A percentile compares a stretch with the other conserved stretches of the same genome.
phyloP scores from a whole-genome alignment of 345 rosid species.

The Cardamine chenopodiifolia region DNA sequence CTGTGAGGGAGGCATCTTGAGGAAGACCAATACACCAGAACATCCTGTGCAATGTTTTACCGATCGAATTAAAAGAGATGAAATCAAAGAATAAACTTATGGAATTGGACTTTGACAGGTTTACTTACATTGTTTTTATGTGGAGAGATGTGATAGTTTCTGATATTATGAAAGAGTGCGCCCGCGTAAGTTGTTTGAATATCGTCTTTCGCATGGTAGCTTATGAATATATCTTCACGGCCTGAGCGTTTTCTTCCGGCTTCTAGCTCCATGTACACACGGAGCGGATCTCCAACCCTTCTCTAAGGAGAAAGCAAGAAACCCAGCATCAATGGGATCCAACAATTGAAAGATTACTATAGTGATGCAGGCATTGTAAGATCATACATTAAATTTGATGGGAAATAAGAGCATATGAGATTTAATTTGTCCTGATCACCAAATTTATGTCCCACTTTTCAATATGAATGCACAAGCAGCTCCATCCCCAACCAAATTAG shows the following conservation, averaged over 20 bases:
- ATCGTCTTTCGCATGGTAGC: constrained; percentile 90
- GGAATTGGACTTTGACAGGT: neutral
- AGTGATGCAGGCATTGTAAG: neutral
- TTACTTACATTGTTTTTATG: constrained; percentile 65
- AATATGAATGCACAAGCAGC: neutral
- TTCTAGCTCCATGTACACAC: constrained; percentile 94
- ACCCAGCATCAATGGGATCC: neutral
- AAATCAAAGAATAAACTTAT: neutral
- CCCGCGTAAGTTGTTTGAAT: constrained; percentile 91
- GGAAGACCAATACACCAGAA: constrained; percentile 89
- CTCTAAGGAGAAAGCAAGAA: constrained; percentile 52
- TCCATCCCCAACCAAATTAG: neutral
- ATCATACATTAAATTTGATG: neutral
- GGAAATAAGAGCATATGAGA: neutral
- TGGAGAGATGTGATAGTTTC: constrained; percentile 75
- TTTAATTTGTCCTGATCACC: neutral
- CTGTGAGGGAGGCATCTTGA: constrained; percentile 82
- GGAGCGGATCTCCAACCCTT: constrained; percentile 77
- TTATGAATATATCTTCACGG: constrained; percentile 76
- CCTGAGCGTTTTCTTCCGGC: constrained; percentile 87
- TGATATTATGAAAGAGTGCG: constrained; percentile 81
- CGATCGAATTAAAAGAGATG: neutral
- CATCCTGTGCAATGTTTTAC: constrained; percentile 47
- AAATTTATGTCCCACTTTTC: neutral
- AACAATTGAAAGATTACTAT: neutral